Base-by-base conservation (phyloP, 1,139 yeast genomes). In the Diutina sp. region DNA sequence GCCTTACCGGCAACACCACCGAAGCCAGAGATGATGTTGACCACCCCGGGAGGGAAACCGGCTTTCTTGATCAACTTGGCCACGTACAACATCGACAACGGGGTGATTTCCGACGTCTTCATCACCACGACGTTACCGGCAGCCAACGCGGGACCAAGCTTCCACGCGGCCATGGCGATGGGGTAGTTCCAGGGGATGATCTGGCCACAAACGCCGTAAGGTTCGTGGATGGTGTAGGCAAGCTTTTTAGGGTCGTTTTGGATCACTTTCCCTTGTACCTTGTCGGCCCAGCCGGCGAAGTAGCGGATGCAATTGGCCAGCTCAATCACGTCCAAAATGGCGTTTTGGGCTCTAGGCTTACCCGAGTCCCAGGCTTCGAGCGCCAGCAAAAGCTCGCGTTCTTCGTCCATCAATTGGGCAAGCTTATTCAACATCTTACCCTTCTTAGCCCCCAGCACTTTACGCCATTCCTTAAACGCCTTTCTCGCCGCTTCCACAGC, bases 251-350 rank as follows among this genome's bases (percentile, higher is more conserved):
- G 73, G 64, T 83, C 85, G 58, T 85, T 82, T 64, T 84, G 83
- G 63, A 87, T 82, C 57, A 83, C 78, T 63, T 78, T 78, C 46
- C 96, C 96, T 58, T 79, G 82, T 58, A 86, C 69, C 71, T 87
- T 87, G 71, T 88, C 96, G 54, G 93, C 87, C 83, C 88, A 87
- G 18, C 95, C 95, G 52, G 93, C 95, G 65, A 80, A 86, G 69
- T 87, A 87, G 66, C 83, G 78, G 69, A 83, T 74, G 61, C 79
- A 80, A 59, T 72, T 74, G 64, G 81, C 74, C 60, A 84, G 76
- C 65, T 83, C 82, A 50, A 72, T 80, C 56, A 87, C 74, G 66
- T 88, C 96, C 66, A 75, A 77, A 35, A 68, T 66, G 6, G 80
- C 79, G 62, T 76, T 76, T 57, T 76, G 70, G 56, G 76, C 76